A percentile compares a stretch with the other conserved stretches of the same genome.
Conservation (phyloP, 2,329 filamentous ascomycete species). For the Sclerotinia subarctica region DNA sequence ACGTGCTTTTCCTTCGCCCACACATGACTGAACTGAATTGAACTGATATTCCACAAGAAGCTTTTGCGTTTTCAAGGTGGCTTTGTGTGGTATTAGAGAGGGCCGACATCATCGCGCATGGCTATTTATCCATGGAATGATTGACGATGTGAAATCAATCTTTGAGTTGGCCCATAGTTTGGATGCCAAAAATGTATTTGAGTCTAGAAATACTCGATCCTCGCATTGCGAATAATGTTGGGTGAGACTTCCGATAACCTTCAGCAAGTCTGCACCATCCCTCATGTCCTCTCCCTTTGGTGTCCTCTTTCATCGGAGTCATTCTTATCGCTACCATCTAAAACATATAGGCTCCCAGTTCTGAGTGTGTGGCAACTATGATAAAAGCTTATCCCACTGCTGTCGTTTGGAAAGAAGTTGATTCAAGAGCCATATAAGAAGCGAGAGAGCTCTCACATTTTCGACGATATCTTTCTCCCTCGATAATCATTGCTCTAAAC, state of each 20-base stretch:
- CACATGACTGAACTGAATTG: no score
- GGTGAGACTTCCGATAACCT: not conserved
- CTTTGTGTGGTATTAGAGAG: no score
- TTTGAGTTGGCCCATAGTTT: not conserved
- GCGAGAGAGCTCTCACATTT: not conserved
- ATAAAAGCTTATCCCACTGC: no score
- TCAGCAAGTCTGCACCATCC: not conserved
- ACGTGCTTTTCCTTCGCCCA: not conserved
- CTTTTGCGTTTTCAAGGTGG: not conserved
- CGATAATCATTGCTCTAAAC: no score
- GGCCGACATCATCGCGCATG: not conserved
- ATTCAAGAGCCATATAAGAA: no score
- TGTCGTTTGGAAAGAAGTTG: not conserved
- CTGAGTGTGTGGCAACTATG: not conserved
- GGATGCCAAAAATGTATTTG: not conserved
- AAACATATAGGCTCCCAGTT: not conserved
- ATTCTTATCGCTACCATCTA: not conserved
- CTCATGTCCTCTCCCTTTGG: not conserved
- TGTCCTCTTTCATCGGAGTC: not conserved
- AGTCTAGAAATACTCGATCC: not conserved
- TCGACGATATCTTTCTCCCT: no score
- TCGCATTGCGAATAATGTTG: not conserved
- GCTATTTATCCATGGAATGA: no score
- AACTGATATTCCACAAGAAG: not conserved
- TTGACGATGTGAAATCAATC: not conserved